Evolutionary conservation across 31 red algal genomes (phyloP).

Genomic region (Porphyra umbilicalis): DNA sequence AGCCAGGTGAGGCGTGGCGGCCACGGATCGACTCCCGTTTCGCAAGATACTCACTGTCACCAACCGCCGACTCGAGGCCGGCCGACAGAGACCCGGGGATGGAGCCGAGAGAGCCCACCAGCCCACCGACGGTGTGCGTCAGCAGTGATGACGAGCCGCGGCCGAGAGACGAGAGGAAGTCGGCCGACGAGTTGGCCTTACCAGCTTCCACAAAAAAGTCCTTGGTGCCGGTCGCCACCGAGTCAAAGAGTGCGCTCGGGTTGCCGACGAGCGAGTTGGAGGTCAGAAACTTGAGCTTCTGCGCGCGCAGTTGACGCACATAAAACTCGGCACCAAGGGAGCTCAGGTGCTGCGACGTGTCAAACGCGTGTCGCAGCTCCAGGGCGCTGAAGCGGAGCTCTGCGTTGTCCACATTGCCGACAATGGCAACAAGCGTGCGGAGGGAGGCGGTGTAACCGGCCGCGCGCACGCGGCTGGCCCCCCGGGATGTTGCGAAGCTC

Average conservation of each 20-base stretch:
- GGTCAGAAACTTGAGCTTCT: constrained; percentile 81
- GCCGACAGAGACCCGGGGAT: constrained; percentile 87
- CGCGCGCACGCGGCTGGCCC: constrained; percentile 54
- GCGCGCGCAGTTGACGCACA: constrained; percentile 67
- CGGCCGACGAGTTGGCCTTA: constrained; percentile 82
- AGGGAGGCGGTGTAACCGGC: constrained; percentile 74
- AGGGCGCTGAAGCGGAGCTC: constrained; percentile 95
- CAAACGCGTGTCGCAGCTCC: constrained; percentile 87
- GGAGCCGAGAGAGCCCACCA: constrained; percentile 83
- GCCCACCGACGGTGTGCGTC: constrained; percentile 85
- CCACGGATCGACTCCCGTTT: constrained; percentile 86
- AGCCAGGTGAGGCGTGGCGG: constrained; percentile 57
- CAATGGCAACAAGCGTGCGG: constrained; percentile 76
- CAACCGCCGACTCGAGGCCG: constrained; percentile 93
- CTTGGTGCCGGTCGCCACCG: constrained; percentile 84
- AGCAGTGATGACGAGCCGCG: constrained; percentile 82
- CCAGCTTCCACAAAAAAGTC: constrained; percentile 99
- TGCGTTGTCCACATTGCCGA: constrained; percentile 98
- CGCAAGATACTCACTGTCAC: constrained; percentile 83
- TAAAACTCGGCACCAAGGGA: constrained; percentile 88
- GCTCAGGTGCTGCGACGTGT: constrained; percentile 75
- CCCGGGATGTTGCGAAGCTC: constrained; percentile 77
- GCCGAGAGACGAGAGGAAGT: constrained; percentile 90
- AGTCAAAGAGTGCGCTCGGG: constrained; percentile 92
- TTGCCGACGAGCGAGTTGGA: constrained; percentile 94